Evolutionary conservation across 2,329 filamentous ascomycete genomes (phyloP), one percentile per base, ranked within the genome.

Genomic region (Fusarium sp.): DNA sequence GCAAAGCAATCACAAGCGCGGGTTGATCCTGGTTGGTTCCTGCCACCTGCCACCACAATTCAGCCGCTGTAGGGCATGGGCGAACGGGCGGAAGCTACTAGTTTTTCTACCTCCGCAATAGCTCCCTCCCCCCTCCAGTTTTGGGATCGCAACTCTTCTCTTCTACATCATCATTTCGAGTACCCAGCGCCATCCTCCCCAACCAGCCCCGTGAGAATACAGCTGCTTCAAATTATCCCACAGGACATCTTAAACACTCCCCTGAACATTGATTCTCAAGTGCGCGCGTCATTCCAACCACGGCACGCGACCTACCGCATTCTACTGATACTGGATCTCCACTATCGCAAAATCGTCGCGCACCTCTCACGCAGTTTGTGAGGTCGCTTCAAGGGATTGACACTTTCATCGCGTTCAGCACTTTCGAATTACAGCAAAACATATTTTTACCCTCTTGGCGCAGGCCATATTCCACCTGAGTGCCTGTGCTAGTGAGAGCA

Each of bases 91-190:
- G 63, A 71, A 71, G 50, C 62, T 72, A 58, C 61, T 73, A 72
- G 64, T 74, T 71, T 73, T 74, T 73, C 67, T 67, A 59, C 63
- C 58, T 73, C 71, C 56, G 63, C 67, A 73, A 70, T 35, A 33
- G 18, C 22, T 57, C 42, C 59, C 62, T 59, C 42, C 52, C 68
- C 70, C 71, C 70, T 73, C 70, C 54, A 49, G 54, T 47, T 50
- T 58, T 45, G 29, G 44, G 29, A 39, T 52, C 25, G 42, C 18
- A 36, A 62, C 72, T 69, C 62, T 63, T 77, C 56, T 39, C 60
- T 57, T 68, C 70, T 72, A 62, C 75, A 76, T 75, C 75, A 77
- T 73, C 75, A 68, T 62, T 59, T 45, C 49, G 64, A 59, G 31
- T 39, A 42, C 53, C 38, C 42, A 46, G 44, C 47, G 22, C n/a